Percentiles rank a stretch among this genome's conserved stretches.
Conservation (phyloP, 345 rosid genomes). For the Salix koriyanagi region DNA sequence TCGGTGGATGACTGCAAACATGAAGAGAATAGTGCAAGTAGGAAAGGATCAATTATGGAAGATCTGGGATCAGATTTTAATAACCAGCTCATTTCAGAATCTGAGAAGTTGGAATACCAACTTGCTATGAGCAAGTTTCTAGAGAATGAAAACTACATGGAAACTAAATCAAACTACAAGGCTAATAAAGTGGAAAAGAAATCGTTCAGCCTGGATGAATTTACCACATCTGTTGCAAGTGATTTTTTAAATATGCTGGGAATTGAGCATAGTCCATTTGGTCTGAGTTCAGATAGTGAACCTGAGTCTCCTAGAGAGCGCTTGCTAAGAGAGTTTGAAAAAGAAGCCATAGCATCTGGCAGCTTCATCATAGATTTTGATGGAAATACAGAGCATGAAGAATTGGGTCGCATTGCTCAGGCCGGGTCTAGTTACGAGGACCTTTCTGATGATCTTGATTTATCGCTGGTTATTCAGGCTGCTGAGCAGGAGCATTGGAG, state of each 20-base stretch:
- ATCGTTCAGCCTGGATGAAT: slow-evolving; percentile 60
- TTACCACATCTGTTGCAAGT: slow-evolving; percentile 55
- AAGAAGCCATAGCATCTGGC: slow-evolving; percentile 54
- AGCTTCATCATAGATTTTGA: slow-evolving; percentile 38
- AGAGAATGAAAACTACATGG: slow-evolving; percentile 28
- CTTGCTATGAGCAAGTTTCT: slow-evolving; percentile 23
- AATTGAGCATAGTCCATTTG: slow-evolving; percentile 37
- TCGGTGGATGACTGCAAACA: slow-evolving; percentile 24
- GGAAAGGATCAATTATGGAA: slow-evolving; percentile 18
- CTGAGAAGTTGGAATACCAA: slow-evolving; percentile 31
- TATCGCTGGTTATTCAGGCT: slow-evolving; percentile 31
- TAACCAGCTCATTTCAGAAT: slow-evolving; percentile 30
- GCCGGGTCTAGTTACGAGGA: slow-evolving; percentile 20
- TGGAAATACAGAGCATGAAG: slow-evolving; percentile 23
- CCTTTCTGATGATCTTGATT: slow-evolving; percentile 34
- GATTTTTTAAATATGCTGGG: slow-evolving; percentile 70
- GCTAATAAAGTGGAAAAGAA: slow-evolving; percentile 31
- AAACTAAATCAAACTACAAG: slow-evolving; percentile 40
- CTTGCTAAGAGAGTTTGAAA: slow-evolving; percentile 70
- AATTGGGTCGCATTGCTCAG: slow-evolving; percentile 14
- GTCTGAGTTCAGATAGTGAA: slow-evolving; percentile 38
- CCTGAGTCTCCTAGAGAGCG: slow-evolving; percentile 79
- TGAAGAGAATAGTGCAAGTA: slow-evolving; percentile 19
- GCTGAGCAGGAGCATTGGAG: slow-evolving; percentile 34
- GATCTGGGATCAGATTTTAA: slow-evolving; percentile 34